Conservation (phyloP, 805 yeast genomes). For the Saturnispora sekii region DNA sequence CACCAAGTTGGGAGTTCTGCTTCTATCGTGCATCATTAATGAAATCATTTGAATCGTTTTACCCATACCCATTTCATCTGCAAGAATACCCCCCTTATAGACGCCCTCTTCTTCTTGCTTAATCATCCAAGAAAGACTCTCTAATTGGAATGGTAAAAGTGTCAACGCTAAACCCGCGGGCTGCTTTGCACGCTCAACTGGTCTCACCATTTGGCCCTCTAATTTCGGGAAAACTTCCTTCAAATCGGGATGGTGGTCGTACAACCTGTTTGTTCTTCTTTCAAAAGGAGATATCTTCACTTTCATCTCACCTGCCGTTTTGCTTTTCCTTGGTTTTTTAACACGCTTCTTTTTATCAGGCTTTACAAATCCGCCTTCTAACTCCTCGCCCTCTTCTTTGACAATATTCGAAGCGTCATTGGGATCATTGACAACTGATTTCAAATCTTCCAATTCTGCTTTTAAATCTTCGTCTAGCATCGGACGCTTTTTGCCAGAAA, state of each 20-base stretch:
- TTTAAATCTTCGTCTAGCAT: not conserved
- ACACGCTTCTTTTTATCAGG: slow-evolving; percentile 7
- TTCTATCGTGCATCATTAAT: slow-evolving; percentile 58
- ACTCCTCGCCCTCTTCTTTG: slow-evolving; percentile 34
- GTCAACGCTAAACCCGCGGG: slow-evolving; percentile 69
- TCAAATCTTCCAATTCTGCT: slow-evolving; percentile 7
- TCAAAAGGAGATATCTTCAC: slow-evolving; percentile 61
- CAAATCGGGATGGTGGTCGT: slow-evolving; percentile 70
- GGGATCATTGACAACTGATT: slow-evolving; percentile 16
- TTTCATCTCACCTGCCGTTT: slow-evolving; percentile 23
- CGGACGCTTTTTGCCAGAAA: slow-evolving; percentile 6
- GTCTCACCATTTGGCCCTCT: slow-evolving; percentile 35
- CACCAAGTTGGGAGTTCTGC: slow-evolving; percentile 70
- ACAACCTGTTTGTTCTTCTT: slow-evolving; percentile 57
- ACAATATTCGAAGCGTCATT: slow-evolving; percentile 27
- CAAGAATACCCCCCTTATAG: slow-evolving; percentile 84
- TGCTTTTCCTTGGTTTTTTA: slow-evolving; percentile 14
- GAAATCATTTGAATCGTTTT: slow-evolving; percentile 96
- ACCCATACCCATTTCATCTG: slow-evolving; percentile 99
- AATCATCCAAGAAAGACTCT: slow-evolving; percentile 84
- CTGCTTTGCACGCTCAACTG: slow-evolving; percentile 53
- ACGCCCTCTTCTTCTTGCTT: slow-evolving; percentile 75
- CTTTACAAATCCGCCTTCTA: slow-evolving; percentile 27
- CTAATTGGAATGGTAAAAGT: slow-evolving; percentile 83
- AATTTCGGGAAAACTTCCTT: slow-evolving; percentile 62